Evolutionary conservation across 805 yeast species (phyloP).

Genomic region (Lipomyces orientalis): DNA sequence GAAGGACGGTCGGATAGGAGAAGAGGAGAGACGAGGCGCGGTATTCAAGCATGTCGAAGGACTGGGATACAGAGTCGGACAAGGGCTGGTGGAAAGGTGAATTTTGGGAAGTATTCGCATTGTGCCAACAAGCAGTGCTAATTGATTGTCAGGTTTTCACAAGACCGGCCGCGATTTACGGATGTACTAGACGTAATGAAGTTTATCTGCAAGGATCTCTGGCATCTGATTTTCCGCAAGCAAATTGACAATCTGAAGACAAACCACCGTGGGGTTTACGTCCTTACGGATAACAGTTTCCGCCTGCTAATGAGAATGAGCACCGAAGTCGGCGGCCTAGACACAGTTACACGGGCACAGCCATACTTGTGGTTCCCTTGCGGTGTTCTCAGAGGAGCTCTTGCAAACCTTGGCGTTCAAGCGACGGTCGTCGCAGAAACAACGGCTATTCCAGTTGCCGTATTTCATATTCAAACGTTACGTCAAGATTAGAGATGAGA

Average conservation of each 20-base stretch:
- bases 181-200: constrained; percentile 86
- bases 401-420: constrained; percentile 70
- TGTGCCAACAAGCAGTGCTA: constrained; percentile 28
- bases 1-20: constrained; percentile 19
- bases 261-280: constrained; percentile 85
- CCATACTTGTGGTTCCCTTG: constrained; percentile 73
- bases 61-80: constrained; percentile 74
- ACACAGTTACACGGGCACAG: constrained; percentile 45
- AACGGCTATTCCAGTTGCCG: constrained; percentile 65
- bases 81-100: constrained; percentile 56
- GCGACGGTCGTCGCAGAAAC: constrained; percentile 70
- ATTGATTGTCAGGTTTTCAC: constrained; percentile 41
- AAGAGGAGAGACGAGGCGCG: constrained; percentile 53
- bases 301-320: constrained; percentile 59
- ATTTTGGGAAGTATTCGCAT: neutral
- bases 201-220: constrained; percentile 88
- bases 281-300: constrained; percentile 72
- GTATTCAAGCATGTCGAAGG: constrained; percentile 61
- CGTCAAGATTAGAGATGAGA: neutral
- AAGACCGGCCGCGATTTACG: constrained; percentile 54
- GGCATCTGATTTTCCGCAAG: constrained; percentile 79
- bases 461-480: constrained; percentile 71
- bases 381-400: constrained; percentile 75
- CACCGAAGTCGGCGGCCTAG: constrained; percentile 44
- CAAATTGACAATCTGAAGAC: constrained; percentile 93